Evolutionary conservation across 306 rosid genomes (phyloP).

Genomic region (Acacia crassicarpa): DNA sequence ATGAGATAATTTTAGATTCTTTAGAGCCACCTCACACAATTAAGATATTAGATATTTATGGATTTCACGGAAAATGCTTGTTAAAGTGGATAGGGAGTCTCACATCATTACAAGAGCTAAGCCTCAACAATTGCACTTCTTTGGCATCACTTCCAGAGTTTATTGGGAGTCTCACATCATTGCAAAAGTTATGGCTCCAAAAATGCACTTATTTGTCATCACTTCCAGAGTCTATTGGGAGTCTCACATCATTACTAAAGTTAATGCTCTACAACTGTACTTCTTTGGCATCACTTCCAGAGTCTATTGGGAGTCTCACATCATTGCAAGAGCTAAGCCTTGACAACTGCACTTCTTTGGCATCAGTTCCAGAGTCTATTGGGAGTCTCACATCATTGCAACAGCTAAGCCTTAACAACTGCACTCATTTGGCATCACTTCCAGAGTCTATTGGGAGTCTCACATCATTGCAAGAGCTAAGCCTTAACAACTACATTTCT

Average conservation of each 20-base stretch:
- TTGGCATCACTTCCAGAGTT: neutral
- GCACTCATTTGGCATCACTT: no score
- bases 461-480: no score
- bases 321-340: no score
- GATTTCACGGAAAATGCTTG: neutral
- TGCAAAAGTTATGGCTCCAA: neutral
- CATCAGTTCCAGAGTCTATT: no score
- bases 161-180: neutral
- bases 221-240: neutral
- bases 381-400: no score
- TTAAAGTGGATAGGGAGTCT: neutral
- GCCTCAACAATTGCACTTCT: rapidly evolving
- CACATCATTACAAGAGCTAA: neutral
- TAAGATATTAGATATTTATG: rapidly evolving
- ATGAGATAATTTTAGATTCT: neutral
- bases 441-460: no score
- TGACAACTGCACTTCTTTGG: no score
- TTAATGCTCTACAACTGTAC: rapidly evolving
- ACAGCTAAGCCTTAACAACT: no score
- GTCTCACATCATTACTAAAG: neutral
- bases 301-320: no score
- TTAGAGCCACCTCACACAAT: neutral
- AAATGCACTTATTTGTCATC: neutral
- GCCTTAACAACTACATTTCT: no score
- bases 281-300: no score